Conservation (phyloP, 1,284 basidiomycete genomes). For the Naganishia liquefaciens region DNA sequence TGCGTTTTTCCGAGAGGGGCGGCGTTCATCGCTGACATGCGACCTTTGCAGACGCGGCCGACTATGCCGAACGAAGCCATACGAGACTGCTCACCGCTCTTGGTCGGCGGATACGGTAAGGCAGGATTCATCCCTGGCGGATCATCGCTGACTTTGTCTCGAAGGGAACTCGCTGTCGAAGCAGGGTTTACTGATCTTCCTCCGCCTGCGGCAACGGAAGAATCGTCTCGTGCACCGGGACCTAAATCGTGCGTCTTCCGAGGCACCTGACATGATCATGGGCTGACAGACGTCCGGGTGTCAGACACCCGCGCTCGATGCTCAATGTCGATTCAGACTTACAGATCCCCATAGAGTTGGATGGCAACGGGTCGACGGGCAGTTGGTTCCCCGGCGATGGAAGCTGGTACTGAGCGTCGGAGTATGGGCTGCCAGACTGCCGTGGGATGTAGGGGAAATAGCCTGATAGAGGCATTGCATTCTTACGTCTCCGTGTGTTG, state of each 20-base stretch:
- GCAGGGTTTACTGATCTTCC: slow-evolving; percentile 14
- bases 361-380: not conserved
- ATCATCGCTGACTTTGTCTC: not conserved
- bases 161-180: slow-evolving; percentile 4
- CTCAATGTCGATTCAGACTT: slow-evolving; percentile 4
- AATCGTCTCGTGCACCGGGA: not conserved
- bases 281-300: too few species aligned
- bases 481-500: too few species aligned
- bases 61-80: slow-evolving; percentile 15
- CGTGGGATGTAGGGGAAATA: too few species aligned
- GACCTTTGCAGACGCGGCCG: slow-evolving; percentile 19
- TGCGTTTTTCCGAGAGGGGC: not conserved
- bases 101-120: slow-evolving; percentile 5
- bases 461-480: too few species aligned
- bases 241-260: not conserved
- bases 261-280: not conserved
- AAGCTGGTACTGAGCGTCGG: slow-evolving; percentile 5
- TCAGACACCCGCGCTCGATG: slow-evolving; percentile 1
- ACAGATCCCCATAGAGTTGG: slow-evolving; percentile 4
- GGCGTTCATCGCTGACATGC: not conserved
- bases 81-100: slow-evolving; percentile 19
- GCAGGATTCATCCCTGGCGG: not conserved
- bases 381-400: slow-evolving; percentile 11
- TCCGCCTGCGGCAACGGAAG: not conserved
- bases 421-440: too few species aligned